A percentile compares a stretch with the other conserved stretches of the same genome.
Conservation (phyloP, 1,139 yeast species). For the Meyerozyma smithsonii region DNA sequence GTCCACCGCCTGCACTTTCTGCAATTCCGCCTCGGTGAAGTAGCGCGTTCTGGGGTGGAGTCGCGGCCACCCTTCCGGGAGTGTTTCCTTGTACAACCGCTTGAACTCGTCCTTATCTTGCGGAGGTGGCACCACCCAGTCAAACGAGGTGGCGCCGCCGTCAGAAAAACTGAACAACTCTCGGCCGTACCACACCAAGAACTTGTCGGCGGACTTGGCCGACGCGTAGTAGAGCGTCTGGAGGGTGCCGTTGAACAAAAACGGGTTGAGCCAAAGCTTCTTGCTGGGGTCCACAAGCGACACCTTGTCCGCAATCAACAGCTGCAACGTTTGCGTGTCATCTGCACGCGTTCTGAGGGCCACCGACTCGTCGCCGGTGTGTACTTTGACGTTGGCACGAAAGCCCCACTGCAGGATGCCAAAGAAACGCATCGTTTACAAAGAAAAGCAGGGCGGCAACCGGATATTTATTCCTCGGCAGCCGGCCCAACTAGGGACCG, state of each 20-base stretch:
- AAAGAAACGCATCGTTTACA: conserved; percentile 12
- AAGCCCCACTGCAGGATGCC: conserved; percentile 46
- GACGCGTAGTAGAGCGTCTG: conserved; percentile 69
- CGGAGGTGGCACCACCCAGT: conserved; percentile 67
- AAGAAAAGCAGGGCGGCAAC: neutral
- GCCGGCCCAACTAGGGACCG: neutral
- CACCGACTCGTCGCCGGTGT: conserved; percentile 20
- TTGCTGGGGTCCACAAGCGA: conserved; percentile 23
- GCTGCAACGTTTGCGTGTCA: conserved; percentile 15
- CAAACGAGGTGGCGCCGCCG: conserved; percentile 70
- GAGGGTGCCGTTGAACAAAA: conserved; percentile 64
- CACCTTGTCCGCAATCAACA: conserved; percentile 20
- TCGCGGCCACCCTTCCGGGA: conserved; percentile 68
- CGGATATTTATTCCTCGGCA: neutral
- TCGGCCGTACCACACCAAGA: conserved; percentile 71
- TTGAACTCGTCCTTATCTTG: conserved; percentile 44
- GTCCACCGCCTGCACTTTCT: conserved; percentile 22
- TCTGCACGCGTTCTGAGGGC: conserved; percentile 15
- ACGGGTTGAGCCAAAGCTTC: conserved; percentile 56
- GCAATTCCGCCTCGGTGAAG: conserved; percentile 41
- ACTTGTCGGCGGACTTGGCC: conserved; percentile 47
- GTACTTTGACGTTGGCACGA: conserved; percentile 30
- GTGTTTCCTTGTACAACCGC: conserved; percentile 44
- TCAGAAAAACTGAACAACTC: conserved; percentile 57
- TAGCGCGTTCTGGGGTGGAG: conserved; percentile 78